A percentile compares a stretch with the other conserved stretches of the same genome.
Conservation (phyloP, 169 alveolate genomes). For the Plasmodium billcollinsi region DNA sequence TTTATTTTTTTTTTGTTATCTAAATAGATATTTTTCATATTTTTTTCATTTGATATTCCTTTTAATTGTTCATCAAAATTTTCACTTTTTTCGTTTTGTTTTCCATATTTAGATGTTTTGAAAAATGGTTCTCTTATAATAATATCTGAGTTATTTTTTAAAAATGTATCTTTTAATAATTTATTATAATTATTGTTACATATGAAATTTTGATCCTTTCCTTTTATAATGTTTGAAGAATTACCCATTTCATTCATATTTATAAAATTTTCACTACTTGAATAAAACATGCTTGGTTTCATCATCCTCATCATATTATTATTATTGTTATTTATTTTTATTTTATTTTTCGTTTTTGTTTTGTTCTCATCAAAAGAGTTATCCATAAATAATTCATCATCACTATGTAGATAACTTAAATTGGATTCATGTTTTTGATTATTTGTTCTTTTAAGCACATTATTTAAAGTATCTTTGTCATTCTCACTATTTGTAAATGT, state of each 20-base stretch:
- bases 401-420: too few species aligned
- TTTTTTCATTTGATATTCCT: not conserved
- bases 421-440: too few species aligned
- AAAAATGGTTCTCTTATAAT: slow-evolving; percentile 10
- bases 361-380: too few species aligned
- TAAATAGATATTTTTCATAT: not conserved
- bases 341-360: too few species aligned
- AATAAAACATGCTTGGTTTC: not conserved
- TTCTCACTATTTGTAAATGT: too few species aligned
- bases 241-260: slow-evolving; percentile 4
- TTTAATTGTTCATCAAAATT: not conserved
- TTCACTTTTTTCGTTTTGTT: not conserved
- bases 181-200: not conserved
- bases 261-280: slow-evolving; percentile 1
- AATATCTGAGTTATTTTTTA: slow-evolving; percentile 3
- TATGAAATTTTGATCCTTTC: not conserved
- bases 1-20: slow-evolving; percentile 23
- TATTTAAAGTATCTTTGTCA: too few species aligned
- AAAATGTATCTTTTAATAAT: not conserved
- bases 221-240: not conserved
- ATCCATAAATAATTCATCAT: too few species aligned
- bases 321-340: too few species aligned
- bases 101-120: slow-evolving; percentile 10
- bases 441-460: too few species aligned
- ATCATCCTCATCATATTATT: too few species aligned